phyloP scores from a whole-genome alignment of 1,139 yeast species.

The Candida tropicalis region DNA sequence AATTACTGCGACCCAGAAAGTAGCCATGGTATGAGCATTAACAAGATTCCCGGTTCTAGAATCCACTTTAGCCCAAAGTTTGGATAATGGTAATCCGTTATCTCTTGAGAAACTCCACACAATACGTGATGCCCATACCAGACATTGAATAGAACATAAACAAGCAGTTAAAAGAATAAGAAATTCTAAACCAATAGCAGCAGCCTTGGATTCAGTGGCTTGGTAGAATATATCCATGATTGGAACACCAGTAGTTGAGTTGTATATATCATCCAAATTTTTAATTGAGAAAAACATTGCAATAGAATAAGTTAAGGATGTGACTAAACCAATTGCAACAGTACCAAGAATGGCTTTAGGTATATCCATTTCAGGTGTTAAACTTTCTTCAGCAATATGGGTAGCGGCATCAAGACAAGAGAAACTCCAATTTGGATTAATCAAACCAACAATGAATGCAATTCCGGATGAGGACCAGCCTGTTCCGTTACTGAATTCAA shows the following conservation, averaged over 20 bases:
- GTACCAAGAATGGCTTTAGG: conserved; percentile 68
- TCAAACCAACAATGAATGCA: conserved; percentile 66
- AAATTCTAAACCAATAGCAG: conserved; percentile 61
- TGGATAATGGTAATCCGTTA: conserved; percentile 44
- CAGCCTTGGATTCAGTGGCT: conserved; percentile 54
- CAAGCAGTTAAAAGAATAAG: conserved; percentile 62
- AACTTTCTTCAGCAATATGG: conserved; percentile 70
- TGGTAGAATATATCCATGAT: conserved; percentile 64
- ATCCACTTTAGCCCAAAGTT: conserved; percentile 35
- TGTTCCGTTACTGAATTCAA: conserved; percentile 60
- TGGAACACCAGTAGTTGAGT: conserved; percentile 60
- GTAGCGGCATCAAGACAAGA: conserved; percentile 70
- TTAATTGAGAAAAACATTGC: conserved; percentile 64
- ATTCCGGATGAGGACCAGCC: conserved; percentile 65
- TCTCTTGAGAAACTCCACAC: conserved; percentile 83
- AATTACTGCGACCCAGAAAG: conserved; percentile 37
- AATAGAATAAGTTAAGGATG: conserved; percentile 60
- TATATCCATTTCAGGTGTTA: conserved; percentile 58
- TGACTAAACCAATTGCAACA: conserved; percentile 64
- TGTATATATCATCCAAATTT: conserved; percentile 49
- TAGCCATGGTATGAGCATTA: conserved; percentile 40
- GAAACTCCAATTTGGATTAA: conserved; percentile 72
- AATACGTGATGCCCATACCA: conserved; percentile 76
- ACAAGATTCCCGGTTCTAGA: conserved; percentile 36
- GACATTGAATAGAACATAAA: conserved; percentile 72